Percentiles rank a stretch among this genome's conserved stretches.
Conservation (phyloP, 2,329 filamentous ascomycete species). For the Didymella sp. region DNA sequence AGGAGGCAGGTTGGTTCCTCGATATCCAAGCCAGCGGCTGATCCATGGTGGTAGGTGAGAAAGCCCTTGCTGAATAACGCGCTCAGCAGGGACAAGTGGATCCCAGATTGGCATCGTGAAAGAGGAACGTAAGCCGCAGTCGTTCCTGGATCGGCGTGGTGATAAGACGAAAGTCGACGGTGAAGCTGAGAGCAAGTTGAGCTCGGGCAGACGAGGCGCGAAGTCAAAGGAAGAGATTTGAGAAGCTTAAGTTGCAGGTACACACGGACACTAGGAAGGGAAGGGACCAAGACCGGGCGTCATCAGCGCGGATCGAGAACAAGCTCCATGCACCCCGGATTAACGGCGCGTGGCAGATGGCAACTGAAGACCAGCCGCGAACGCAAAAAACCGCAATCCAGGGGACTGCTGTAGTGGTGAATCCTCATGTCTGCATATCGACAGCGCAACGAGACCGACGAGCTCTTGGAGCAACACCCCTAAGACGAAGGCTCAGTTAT, state of each 20-base stretch:
- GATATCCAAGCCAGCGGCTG: conserved; percentile 68
- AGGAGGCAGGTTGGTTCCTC: conserved; percentile 38
- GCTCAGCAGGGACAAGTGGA: conserved; percentile 38
- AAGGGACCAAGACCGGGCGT: conserved; percentile 27
- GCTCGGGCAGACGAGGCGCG: background rate
- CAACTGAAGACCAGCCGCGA: conserved; percentile 1
- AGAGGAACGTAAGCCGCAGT: background rate
- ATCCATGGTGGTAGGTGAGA: conserved; percentile 66
- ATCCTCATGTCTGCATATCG: background rate
- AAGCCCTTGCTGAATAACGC: conserved; percentile 38
- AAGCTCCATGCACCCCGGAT: conserved; percentile 32
- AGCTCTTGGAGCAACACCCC: background rate
- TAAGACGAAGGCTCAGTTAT: background rate
- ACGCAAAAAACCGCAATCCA: too few species aligned
- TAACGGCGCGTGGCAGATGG: conserved; percentile 23
- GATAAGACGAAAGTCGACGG: background rate
- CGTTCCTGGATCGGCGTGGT: background rate
- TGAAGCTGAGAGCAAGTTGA: background rate
- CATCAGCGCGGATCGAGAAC: conserved; percentile 23
- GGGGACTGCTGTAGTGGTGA: background rate
- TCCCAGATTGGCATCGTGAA: conserved; percentile 34
- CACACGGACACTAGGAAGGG: conserved; percentile 23
- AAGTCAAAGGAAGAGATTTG: conserved; percentile 15
- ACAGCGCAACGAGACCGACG: background rate
- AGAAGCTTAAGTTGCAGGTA: conserved; percentile 23